Base-by-base conservation (phyloP, 2,329 filamentous ascomycete genomes). In the Venturia nashicola region DNA sequence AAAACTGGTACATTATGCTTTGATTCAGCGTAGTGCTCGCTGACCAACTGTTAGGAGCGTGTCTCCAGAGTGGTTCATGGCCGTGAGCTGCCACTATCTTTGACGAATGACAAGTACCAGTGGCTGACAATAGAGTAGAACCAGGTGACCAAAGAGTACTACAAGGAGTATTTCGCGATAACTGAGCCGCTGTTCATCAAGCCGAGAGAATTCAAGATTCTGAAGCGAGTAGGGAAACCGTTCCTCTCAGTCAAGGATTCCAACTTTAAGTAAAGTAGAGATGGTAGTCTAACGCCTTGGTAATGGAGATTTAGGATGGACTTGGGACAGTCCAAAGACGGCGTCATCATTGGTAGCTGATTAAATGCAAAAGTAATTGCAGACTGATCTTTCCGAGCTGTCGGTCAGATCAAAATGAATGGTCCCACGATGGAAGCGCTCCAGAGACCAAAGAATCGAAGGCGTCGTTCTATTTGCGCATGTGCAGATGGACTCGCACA, bases 191-290 rank as follows among this genome's bases (percentile, higher is more conserved):
- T 61, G 59, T 61, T 46, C 6, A 46, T 23, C 14, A 61, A 61
- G 42, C 59, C 39, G 39, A 23, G 59, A 61, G 59, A 43, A n/a
- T 23, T 34, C 18, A 46, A 61, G 59, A 61, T 61, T 12, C 59
- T 61, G 36, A 23, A 61, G 42, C 23, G 59, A 9, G 20, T 61
- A 6, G 59, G 59, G 5, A 14, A 14, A 3, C 1, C 59, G 6
- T 46, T 61, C 18, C 20, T 46, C 27, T 14, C 23, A 11, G 18
- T 7, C 32, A 61, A 61, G 27, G 59, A n/a, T 11, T 39, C 34
- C n/a, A 59, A 39, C 40, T 59, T 51, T 20, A 11, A 51, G n/a
- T 27, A 27, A 51, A 23, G 4, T 11, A 8, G n/a, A 1, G 8
- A 27, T 11, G 27, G 46, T 14, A 51, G 5, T 27, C 11, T 11